Base-by-base conservation (phyloP, 179 eudicot genomes). In the Silene noctiflora region DNA sequence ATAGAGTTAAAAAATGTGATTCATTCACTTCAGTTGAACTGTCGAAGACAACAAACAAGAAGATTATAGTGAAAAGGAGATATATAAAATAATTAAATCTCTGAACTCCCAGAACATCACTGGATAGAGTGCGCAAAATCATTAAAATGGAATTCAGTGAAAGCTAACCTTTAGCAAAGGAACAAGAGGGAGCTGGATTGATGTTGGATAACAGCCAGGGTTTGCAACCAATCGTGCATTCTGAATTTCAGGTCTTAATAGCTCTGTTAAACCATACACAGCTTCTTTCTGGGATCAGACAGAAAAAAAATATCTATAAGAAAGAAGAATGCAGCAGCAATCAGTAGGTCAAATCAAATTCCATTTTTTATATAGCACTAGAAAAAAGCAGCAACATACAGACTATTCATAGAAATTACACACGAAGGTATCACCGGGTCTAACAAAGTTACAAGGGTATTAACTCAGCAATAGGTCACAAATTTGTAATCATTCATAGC, bases 161-260 rank as follows among this genome's bases (percentile, higher is more conserved):
- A 72, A 56, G 64, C 78, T 71, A 33, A 90, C 98, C 94, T 92
- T 88, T 59, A 94, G 80, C 81, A 94, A 84, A 75, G 97, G 98
- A 79, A 94, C 79, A 72, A 94, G 96, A 71, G 97, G 97, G 76
- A 94, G 88, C 76, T 90, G 94, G 79, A 94, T 80, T 22, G 97
- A 87, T 35, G 98, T 92, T 25, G 98, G 98, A 84, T 92, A 94
- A 78, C 98, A 94, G 53, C 98, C 97, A 85, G 96, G 98, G 80
- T 94, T 94, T 55, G 98, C 98, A 79, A 94, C 91, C 67, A 94
- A 87, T 75, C 89, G 88, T 65, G 94, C 97, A 74, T 75, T 80
- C 83, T 81, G 88, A 53, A 92, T 89, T 68, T 89, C 86, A 69
- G 69, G 77, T 76, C 97, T 88, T 75, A 76, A 81, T 44, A 92